phyloP scores from a whole-genome alignment of 352 stramenopile genomes.

The Pythium vanterpoolii region DNA sequence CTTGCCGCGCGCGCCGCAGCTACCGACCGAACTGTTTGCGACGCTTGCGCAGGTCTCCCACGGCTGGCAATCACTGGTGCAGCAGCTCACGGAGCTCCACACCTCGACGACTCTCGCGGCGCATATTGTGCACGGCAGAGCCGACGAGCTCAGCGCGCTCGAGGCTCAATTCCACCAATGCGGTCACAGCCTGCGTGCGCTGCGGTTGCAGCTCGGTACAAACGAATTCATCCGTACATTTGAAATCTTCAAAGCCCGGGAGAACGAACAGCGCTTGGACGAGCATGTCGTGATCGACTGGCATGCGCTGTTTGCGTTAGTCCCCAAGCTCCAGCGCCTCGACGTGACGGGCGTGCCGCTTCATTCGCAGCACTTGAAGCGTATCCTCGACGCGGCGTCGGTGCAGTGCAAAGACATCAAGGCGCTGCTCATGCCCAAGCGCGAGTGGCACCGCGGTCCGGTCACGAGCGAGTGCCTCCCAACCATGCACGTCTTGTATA shows the following conservation, averaged over 20 bases:
- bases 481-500: constrained; percentile 15
- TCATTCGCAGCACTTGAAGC: constrained; percentile 11
- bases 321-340: constrained; percentile 16
- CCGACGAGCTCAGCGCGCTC: constrained; percentile 3
- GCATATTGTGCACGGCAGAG: constrained; percentile 1
- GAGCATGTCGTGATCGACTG: constrained; percentile 22
- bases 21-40: constrained; percentile 14
- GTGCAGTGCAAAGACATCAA: constrained; percentile 1
- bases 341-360: constrained; percentile 17
- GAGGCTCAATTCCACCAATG: neutral
- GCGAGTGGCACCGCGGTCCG: constrained; percentile 12
- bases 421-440: constrained; percentile 17
- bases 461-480: constrained; percentile 15
- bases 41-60: constrained; percentile 7
- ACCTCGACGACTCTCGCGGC: neutral
- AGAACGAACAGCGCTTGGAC: constrained; percentile 17
- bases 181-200: constrained; percentile 7
- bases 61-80: constrained; percentile 6
- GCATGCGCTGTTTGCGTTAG: constrained; percentile 11
- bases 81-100: constrained; percentile 5
- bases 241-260: constrained; percentile 22
- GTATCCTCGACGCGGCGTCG: constrained; percentile 14
- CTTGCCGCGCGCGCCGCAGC: constrained; percentile 5
- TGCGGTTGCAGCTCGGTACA: constrained; percentile 13
- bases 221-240: constrained; percentile 23